Evolutionary conservation across 495 filamentous ascomycete species (phyloP), one percentile per base, ranked within the genome.

Genomic region (Copromyces sp.): DNA sequence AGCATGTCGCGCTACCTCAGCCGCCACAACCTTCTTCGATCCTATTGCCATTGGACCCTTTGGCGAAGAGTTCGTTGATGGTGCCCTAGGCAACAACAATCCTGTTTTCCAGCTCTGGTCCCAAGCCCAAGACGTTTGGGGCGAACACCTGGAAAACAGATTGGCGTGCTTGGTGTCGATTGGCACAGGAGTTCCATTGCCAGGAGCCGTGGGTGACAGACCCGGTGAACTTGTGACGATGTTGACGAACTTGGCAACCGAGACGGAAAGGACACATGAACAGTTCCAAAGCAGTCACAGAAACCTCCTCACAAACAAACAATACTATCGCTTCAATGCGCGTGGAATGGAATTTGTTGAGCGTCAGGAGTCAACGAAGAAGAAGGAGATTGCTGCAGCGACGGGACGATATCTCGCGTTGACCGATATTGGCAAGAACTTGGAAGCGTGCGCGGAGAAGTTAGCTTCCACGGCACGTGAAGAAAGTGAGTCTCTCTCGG

Each of bases 291-390:
- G 76, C 53, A 79, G 84, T 53, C 78, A 86, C 69, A 75, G 77
- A 68, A 41, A 78, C 45, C 77, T 84, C 29, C 76, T 79, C 69
- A 71, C 80, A 29, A 75, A 81, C 29, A 75, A 77, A 11, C 79
- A 76, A 39, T 79, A 84, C 72, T 86, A 82, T 74, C 80, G 85
- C 8, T 86, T 86, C 72, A 86, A 86, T 76, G 82, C 86, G 8
- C 78, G 77, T 42, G 83, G 84, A 2, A 72, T 87, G 14, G 82
- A 84, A 73, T 75, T 83, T 24, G 77, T 87, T 39, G 79, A 78
- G 9, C 78, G 84, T 3, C 79, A 86, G 65, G 80, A 83, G 68
- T 75, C 77, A 17, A 80, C 74, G 17, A 81, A 84, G 75, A 78
- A 79, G 69, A 75, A 75, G 5, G 79, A 79, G 61, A 82, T 86